Conservation (phyloP, 768 basidiomycete species). For the Tephrocybe sp. region DNA sequence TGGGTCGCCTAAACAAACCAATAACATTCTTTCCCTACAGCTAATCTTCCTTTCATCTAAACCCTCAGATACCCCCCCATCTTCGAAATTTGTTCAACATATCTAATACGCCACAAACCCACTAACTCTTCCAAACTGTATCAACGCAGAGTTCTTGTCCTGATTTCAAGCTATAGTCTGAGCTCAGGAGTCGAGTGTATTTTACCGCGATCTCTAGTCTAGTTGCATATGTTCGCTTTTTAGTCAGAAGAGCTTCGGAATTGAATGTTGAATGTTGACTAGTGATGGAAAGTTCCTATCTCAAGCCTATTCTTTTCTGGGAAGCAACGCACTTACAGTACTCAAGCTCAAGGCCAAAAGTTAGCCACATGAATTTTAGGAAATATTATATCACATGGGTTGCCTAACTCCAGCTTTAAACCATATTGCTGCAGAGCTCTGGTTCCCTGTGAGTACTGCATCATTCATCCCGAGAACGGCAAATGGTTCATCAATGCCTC, state of each 20-base stretch:
- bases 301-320: too few relatives aligned
- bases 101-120: not conserved
- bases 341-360: too few relatives aligned
- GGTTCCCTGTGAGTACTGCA: constrained; percentile 39
- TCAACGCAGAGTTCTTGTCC: not conserved
- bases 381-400: too few relatives aligned
- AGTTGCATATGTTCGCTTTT: too few relatives aligned
- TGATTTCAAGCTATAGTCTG: not conserved
- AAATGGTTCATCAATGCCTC: constrained; percentile 66
- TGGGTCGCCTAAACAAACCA: constrained; percentile 28
- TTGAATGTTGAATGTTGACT: too few relatives aligned
- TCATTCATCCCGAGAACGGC: constrained; percentile 43
- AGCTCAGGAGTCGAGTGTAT: not conserved
- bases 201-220: not conserved
- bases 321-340: too few relatives aligned
- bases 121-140: constrained; percentile 1
- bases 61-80: constrained; percentile 5
- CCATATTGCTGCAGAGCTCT: constrained; percentile 50
- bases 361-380: too few relatives aligned
- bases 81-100: not conserved
- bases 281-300: too few relatives aligned
- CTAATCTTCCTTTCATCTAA: too few relatives aligned
- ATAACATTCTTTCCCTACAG: not conserved
- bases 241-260: too few relatives aligned
- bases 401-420: constrained; percentile 45